phyloP scores from a whole-genome alignment of 441 rosid species.

The Corymbia calophylla region DNA sequence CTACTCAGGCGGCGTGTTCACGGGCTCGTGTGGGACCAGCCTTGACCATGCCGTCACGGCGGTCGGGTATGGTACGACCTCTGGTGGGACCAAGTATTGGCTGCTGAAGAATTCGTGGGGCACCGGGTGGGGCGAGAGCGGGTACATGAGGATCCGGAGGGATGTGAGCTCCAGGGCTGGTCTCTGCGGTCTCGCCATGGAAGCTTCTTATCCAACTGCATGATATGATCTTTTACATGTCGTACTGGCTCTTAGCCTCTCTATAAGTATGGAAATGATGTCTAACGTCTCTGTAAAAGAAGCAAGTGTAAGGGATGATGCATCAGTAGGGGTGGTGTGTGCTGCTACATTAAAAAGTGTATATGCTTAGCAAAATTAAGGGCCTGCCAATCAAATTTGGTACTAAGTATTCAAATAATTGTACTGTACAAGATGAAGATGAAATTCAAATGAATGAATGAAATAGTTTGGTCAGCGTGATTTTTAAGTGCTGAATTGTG shows the following conservation, averaged over 20 bases:
- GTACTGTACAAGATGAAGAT: background rate
- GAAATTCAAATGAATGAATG: background rate
- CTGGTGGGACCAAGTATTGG: conserved; percentile 8
- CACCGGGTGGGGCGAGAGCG: conserved; percentile 5
- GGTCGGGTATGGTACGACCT: background rate
- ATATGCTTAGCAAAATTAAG: background rate
- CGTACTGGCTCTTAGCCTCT: background rate
- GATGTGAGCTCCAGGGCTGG: conserved; percentile 2
- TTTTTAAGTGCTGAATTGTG: background rate
- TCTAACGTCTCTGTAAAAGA: background rate
- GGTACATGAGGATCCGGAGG: conserved; percentile 5
- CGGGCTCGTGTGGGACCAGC: background rate
- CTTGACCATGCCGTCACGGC: conserved; percentile 3
- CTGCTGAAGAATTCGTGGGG: conserved; percentile 16
- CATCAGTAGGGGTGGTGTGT: background rate
- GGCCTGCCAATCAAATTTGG: background rate
- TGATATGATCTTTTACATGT: background rate
- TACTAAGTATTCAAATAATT: background rate
- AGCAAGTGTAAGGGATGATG: background rate
- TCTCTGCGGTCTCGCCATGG: conserved; percentile 7
- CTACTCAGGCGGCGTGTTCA: conserved; percentile 4
- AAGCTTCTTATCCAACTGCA: conserved; percentile 8
- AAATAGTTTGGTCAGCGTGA: background rate
- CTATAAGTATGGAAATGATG: background rate
- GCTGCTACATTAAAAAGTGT: background rate